Evolutionary conservation across 768 basidiomycete species (phyloP).

Genomic region (Phanerochaete sordida): DNA sequence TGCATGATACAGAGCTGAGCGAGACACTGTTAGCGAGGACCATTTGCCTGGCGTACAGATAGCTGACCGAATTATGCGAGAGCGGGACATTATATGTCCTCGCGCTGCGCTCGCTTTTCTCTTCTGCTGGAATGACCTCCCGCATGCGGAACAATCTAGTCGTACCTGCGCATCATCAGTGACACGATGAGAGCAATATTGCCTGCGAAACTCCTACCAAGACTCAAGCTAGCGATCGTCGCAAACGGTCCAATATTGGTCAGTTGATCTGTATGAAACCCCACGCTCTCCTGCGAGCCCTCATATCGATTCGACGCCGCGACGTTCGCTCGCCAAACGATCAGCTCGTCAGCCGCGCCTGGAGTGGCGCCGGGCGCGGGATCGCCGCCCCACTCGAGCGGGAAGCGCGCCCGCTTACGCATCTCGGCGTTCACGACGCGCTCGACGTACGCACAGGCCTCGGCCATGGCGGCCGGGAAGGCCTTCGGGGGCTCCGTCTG

Average conservation of each 20-base stretch:
- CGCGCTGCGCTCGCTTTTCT: slow-evolving; percentile 52
- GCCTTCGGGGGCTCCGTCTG: slow-evolving; percentile 47
- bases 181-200: too few relatives aligned
- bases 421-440: slow-evolving; percentile 68
- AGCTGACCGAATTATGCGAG: slow-evolving; percentile 69
- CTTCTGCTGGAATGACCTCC: slow-evolving; percentile 68
- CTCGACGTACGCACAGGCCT: slow-evolving; percentile 71
- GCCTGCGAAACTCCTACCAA: slow-evolving; percentile 42
- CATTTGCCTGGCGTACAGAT: neutral
- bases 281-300: slow-evolving; percentile 78
- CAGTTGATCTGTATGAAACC: slow-evolving; percentile 77
- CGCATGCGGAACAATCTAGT: slow-evolving; percentile 68
- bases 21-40: neutral
- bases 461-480: slow-evolving; percentile 73
- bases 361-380: slow-evolving; percentile 5
- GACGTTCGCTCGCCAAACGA: slow-evolving; percentile 75
- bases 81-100: slow-evolving; percentile 77
- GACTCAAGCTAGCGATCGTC: slow-evolving; percentile 81
- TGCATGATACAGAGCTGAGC: slow-evolving; percentile 82
- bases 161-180: slow-evolving; percentile 46
- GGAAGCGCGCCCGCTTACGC: slow-evolving; percentile 53
- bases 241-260: slow-evolving; percentile 82
- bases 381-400: slow-evolving; percentile 60
- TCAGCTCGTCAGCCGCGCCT: neutral
- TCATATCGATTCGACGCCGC: slow-evolving; percentile 84